Evolutionary conservation across 1,139 yeast genomes (phyloP), one percentile per base, ranked within the genome.

Genomic region (Candida albicans): DNA sequence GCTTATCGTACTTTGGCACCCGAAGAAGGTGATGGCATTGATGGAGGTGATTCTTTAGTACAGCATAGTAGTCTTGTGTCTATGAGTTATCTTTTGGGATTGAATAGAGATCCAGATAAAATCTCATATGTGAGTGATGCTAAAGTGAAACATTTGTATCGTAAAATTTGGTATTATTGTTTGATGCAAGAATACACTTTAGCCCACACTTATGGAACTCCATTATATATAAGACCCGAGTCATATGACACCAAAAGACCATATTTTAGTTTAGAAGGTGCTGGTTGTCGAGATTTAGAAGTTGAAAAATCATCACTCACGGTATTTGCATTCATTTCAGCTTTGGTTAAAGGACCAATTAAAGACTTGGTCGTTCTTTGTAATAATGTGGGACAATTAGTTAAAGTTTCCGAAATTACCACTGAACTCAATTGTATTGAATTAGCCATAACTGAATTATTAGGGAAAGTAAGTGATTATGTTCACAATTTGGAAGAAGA

Each of bases 161-260:
- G 84, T 50, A 78, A 77, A 47, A 64, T 78, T 2, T 80, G 84
- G 83, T 70, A 70, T 51, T 65, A 64, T 35, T 54, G 78, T 31
- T 61, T 69, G 12, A 50, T 58, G 27, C 49, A 63, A 35, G 79
- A 74, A 49, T 50, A 58, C 8, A 53, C 54, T 35, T 68, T 65
- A 44, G 62, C 75, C 39, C 57, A 64, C 41, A 64, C 62, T 30
- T 60, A 65, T 41, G 83, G 83, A 0, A 68, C 66, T 41, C 73
- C 79, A 9, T 18, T 47, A n/a, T 41, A 62, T 27, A 59, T 68
- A 3, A 57, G 58, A 44, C 57, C 55, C 0, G 65, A 61, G 18
- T 61, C 61, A 39, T 70, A 51, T 50, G 79, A 75, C 48, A 70
- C 78, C 0, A 52, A 63, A 45, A 43, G 67, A 3, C 81, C 83